Evolutionary conservation across 768 basidiomycete genomes (phyloP).

Genomic region (Galerina sulciceps): DNA sequence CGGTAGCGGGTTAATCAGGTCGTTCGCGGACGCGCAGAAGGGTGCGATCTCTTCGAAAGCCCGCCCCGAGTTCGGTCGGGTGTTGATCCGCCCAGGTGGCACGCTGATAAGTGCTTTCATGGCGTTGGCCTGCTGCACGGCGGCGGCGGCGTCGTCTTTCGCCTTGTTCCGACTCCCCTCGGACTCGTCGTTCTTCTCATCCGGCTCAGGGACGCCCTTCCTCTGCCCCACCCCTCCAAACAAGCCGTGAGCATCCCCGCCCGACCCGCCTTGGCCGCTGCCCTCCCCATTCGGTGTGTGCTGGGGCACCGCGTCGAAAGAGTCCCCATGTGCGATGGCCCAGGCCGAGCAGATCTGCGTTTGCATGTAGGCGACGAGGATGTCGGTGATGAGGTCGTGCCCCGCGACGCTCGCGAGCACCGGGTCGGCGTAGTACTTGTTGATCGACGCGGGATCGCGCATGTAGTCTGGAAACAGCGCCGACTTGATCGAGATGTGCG

Average conservation of each 20-base stretch:
- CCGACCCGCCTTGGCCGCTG: conserved; percentile 10
- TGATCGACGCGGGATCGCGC: conserved; percentile 62
- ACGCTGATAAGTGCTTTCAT: conserved; percentile 48
- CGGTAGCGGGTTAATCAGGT: conserved; percentile 97
- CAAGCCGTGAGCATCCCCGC: conserved; percentile 55
- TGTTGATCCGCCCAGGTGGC: conserved; percentile 74
- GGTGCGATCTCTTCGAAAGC: conserved; percentile 88
- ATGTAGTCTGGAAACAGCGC: conserved; percentile 85
- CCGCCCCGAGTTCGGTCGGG: conserved; percentile 53
- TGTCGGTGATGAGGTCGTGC: conserved; percentile 88
- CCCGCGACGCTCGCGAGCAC: conserved; percentile 81
- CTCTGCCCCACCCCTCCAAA: conserved; percentile 87
- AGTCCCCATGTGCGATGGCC: conserved; percentile 69
- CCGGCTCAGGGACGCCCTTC: conserved; percentile 70
- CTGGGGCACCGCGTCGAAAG: conserved; percentile 60
- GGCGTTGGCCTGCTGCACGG: conserved; percentile 12
- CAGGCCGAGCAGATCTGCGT: conserved; percentile 87
- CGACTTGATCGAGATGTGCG: conserved; percentile 88
- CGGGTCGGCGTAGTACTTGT: conserved; percentile 80
- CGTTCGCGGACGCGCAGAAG: conserved; percentile 95
- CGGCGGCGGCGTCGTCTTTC: conserved; percentile 34
- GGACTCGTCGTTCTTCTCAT: conserved; percentile 33
- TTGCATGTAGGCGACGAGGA: conserved; percentile 91
- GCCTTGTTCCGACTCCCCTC: conserved; percentile 21
- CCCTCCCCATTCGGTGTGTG: conserved; percentile 35